Evolutionary conservation across 176 grass and related monocot genomes (phyloP), one percentile per base, ranked within the genome.

Genomic region (Raddia guianensis): DNA sequence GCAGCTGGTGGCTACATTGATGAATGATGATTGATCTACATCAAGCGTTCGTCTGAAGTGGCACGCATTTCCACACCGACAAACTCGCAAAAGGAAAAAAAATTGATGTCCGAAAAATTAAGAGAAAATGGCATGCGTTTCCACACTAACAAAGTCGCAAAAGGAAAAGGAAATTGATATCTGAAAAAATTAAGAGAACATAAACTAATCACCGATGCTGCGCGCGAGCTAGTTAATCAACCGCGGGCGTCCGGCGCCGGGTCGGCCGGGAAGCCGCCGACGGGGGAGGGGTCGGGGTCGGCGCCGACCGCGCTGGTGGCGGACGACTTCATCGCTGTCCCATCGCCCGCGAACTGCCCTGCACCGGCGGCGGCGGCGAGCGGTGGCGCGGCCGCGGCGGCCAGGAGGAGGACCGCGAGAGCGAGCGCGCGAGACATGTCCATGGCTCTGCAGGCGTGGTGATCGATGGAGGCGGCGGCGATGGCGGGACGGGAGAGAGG

Each of bases 401-500:
- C 60, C 52, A 84, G 61, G 34, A 88, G 75, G 53, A 78, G 50
- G 0, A 35, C 69, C 19, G 35, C 53, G 14, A 88, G 35, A 74
- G 44, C 61, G 68, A 88, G 53, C 20, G 81, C 75, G 52, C 86
- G 81, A 60, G 86, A 62, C 86, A 88, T 88, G 65, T 9, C 13
- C 14, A 7, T 12, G 58, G 20, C 5, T 66, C 14, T n/a, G 15
- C 3, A 9, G 63, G 14, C 14, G 63, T 43, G 37, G 19, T 60
- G 59, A 1, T 18, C 15, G 11, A 63, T 18, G 2, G 14, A 44
- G 15, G 4, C 9, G 15, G 12, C 35, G 6, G 37, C 51, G 51
- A 10, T 66, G 35, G 63, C 37, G 9, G 35, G 48, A n/a, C 16
- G 49, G 63, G 49, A 20, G 49, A 43, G 49, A 49, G 18, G 63